Evolutionary conservation across 768 basidiomycete genomes (phyloP).

Genomic region (Calvatia gigantea): DNA sequence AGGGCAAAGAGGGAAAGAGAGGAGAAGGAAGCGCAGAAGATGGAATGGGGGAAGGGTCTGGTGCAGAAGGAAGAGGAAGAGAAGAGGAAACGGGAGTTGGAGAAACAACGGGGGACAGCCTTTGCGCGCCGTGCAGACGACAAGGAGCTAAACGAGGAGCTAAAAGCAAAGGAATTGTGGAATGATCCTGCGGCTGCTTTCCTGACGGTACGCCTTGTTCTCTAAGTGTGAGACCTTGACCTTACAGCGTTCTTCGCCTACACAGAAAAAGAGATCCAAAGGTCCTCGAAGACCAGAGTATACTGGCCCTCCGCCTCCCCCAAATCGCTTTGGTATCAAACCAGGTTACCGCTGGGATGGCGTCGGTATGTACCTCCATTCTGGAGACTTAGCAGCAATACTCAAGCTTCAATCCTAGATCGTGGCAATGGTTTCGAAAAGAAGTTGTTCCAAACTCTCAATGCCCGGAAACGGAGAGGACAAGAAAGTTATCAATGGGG

Average conservation of each 20-base stretch:
- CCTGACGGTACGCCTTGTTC: conserved; percentile 61
- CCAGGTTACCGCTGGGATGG: conserved; percentile 99
- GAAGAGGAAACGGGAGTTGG: conserved; percentile 57
- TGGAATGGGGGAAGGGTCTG: conserved; percentile 98
- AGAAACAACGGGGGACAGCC: conserved; percentile 59
- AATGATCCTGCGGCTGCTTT: conserved; percentile 98
- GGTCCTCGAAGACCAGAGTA: conserved; percentile 85
- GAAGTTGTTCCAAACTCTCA: conserved; percentile 82
- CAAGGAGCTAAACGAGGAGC: conserved; percentile 77
- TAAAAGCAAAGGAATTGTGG: conserved; percentile 82
- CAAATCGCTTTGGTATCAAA: conserved; percentile 92
- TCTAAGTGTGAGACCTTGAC: neutral
- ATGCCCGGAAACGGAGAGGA: conserved; percentile 66
- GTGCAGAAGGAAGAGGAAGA: conserved; percentile 84
- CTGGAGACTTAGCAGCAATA: neutral
- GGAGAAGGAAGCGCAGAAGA: conserved; percentile 85
- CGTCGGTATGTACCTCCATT: conserved; percentile 60
- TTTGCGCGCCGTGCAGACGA: conserved; percentile 86
- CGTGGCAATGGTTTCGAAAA: conserved; percentile 93
- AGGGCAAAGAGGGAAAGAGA: conserved; percentile 75
- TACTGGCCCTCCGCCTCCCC: conserved; percentile 81
- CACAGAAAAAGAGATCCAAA: conserved; percentile 70
- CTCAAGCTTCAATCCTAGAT: conserved; percentile 42
- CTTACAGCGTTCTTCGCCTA: neutral
- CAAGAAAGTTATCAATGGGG: conserved; percentile 82